phyloP scores from a whole-genome alignment of 306 rosid genomes.

The Prunus kanzakura region DNA sequence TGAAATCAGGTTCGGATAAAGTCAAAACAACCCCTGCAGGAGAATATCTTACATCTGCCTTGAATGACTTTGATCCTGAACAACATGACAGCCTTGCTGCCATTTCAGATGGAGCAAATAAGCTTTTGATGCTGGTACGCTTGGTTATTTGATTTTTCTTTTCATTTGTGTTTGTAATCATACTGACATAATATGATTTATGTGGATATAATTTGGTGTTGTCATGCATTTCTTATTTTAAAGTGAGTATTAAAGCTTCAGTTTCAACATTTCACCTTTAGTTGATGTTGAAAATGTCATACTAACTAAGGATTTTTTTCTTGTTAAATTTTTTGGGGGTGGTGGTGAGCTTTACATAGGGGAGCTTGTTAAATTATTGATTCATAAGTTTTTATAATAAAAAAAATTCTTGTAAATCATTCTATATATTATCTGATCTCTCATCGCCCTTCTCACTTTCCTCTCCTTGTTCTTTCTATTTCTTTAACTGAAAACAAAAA shows the following conservation, averaged over 20 bases:
- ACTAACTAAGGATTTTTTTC: background rate
- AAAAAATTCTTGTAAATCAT: background rate
- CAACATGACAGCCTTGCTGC: constrained; percentile 97
- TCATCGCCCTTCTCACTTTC: background rate
- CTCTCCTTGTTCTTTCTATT: background rate
- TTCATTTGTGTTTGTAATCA: background rate
- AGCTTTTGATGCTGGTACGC: constrained; percentile 98
- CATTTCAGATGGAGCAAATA: constrained; percentile 96
- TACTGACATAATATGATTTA: background rate
- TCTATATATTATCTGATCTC: background rate
- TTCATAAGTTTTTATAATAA: background rate
- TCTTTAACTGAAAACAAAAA: background rate
- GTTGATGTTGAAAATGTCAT: background rate
- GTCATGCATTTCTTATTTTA: background rate
- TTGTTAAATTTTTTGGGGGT: background rate
- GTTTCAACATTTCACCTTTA: background rate
- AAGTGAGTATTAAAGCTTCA: background rate
- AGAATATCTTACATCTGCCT: constrained; percentile 94
- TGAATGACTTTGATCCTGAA: constrained; percentile 91
- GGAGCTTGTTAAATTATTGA: background rate
- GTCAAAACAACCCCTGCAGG: constrained; percentile 91
- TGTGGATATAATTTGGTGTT: background rate
- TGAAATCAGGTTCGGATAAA: constrained; percentile 67
- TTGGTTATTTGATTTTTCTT: background rate
- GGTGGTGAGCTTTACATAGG: background rate